phyloP scores from a whole-genome alignment of 306 rosid genomes.

The Hylodesmum podocarpum region DNA sequence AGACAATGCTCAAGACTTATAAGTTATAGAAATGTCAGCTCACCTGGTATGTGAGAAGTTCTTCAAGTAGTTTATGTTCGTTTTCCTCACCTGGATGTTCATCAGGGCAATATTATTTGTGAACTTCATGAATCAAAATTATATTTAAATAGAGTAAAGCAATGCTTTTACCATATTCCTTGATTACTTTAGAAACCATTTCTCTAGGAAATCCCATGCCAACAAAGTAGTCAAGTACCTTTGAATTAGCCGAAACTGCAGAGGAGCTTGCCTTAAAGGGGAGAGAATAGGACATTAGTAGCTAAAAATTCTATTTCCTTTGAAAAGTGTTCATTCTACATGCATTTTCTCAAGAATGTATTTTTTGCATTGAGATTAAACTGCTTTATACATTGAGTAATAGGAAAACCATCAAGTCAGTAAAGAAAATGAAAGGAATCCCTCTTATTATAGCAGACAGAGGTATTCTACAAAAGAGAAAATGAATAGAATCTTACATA shows the following conservation, averaged over 20 bases:
- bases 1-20: conserved; percentile 6
- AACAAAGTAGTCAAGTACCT: conserved; percentile 62
- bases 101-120: conserved; percentile 31
- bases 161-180: conserved; percentile 67
- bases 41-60: conserved; percentile 75
- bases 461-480: neutral
- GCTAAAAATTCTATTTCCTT: conserved; percentile 14
- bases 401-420: conserved; percentile 5
- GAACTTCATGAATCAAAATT: conserved; percentile 10
- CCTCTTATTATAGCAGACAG: neutral
- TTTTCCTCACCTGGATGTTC: conserved; percentile 79
- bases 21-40: conserved; percentile 39
- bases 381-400: neutral
- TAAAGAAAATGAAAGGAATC: neutral
- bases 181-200: conserved; percentile 73
- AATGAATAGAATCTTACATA: neutral
- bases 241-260: conserved; percentile 64
- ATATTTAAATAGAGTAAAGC: conserved; percentile 23
- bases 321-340: neutral
- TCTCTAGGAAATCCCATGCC: conserved; percentile 79
- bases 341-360: conserved; percentile 3
- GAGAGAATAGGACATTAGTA: conserved; percentile 31
- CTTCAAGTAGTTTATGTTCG: conserved; percentile 61
- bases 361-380: conserved; percentile 2
- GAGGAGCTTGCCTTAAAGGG: conserved; percentile 59